These are phyloP conservation scores for Claviceps humidiphila DNA, from an alignment of 2,329 filamentous ascomycete genomes.

Conservation along the genomic window DNA sequence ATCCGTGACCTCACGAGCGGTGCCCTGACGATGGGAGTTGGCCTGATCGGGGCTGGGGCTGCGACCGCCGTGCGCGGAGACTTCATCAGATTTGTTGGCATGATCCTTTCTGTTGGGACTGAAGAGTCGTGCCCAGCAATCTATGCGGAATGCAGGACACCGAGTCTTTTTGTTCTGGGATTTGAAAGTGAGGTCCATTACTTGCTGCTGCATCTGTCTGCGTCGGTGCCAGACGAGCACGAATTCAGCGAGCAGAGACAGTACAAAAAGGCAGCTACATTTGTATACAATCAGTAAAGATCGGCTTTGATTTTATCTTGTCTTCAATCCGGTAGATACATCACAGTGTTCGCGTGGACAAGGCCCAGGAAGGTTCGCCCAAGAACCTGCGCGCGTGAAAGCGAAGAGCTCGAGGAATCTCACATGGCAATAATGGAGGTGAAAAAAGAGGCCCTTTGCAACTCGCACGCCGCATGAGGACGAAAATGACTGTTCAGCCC, in stretches of 20 bases:
- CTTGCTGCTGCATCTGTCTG: slow-evolving; percentile 64
- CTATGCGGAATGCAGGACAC: too few species aligned
- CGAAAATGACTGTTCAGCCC: too few species aligned
- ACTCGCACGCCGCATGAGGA: slow-evolving; percentile 42
- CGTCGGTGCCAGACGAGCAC: slow-evolving; percentile 57
- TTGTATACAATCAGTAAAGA: too few species aligned
- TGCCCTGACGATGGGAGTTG: too few species aligned
- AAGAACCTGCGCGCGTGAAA: neutral
- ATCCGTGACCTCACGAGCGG: too few species aligned
- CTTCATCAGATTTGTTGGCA: too few species aligned
- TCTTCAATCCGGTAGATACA: too few species aligned
- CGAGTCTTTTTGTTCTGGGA: too few species aligned
- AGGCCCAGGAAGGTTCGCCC: too few species aligned
- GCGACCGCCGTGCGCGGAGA: slow-evolving; percentile 3
- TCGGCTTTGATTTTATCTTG: too few species aligned
- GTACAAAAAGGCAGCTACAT: slow-evolving; percentile 43
- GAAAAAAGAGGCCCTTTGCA: slow-evolving; percentile 67
- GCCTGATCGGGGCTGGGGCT: slow-evolving; percentile 12
- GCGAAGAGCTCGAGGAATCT: slow-evolving; percentile 12
- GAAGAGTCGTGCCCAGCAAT: neutral
- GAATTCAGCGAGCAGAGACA: slow-evolving; percentile 58
- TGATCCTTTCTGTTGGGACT: neutral
- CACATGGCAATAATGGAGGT: slow-evolving; percentile 68
- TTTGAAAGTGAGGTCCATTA: slow-evolving; percentile 42
- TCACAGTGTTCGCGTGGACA: too few species aligned